These are phyloP conservation scores for Scopulariopsis brevicaulis DNA, from an alignment of 2,329 filamentous ascomycete genomes.

Conservation along the genomic window DNA sequence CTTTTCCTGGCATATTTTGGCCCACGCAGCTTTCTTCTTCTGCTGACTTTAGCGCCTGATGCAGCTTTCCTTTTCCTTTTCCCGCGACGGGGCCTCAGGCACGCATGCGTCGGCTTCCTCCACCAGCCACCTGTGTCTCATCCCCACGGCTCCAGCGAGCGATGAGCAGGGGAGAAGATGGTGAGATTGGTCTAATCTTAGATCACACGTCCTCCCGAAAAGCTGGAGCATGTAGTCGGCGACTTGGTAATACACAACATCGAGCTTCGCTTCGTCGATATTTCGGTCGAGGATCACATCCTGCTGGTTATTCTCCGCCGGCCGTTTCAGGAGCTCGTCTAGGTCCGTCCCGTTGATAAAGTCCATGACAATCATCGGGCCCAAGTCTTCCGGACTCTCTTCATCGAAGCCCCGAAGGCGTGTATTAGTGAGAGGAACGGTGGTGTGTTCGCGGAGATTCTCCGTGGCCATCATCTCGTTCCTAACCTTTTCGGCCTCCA, in stretches of 20 bases:
- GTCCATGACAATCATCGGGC: constrained; percentile 21
- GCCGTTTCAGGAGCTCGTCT: constrained; percentile 13
- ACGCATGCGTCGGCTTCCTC: neutral
- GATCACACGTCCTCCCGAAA: constrained; percentile 6
- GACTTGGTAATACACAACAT: constrained; percentile 13
- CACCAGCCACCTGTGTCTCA: too few relatives aligned
- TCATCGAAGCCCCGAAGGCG: constrained; percentile 14
- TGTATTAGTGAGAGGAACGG: constrained; percentile 16
- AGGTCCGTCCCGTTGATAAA: constrained; percentile 15
- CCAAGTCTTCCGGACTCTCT: constrained; percentile 17
- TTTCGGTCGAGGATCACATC: constrained; percentile 9
- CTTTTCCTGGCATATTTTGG: neutral
- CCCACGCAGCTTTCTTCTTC: neutral
- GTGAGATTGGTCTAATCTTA: too few relatives aligned
- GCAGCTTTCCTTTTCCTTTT: neutral
- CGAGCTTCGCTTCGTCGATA: constrained; percentile 11
- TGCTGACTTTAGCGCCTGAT: neutral
- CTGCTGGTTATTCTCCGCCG: constrained; percentile 13
- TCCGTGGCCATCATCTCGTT: constrained; percentile 17
- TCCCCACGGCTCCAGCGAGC: too few relatives aligned
- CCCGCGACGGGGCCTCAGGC: neutral
- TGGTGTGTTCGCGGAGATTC: constrained; percentile 15
- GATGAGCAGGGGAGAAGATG: too few relatives aligned
- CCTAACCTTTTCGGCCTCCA: constrained; percentile 18
- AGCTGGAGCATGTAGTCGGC: constrained; percentile 15